phyloP scores from a whole-genome alignment of 2,329 filamentous ascomycete species.

The Claviceps quebecensis region DNA sequence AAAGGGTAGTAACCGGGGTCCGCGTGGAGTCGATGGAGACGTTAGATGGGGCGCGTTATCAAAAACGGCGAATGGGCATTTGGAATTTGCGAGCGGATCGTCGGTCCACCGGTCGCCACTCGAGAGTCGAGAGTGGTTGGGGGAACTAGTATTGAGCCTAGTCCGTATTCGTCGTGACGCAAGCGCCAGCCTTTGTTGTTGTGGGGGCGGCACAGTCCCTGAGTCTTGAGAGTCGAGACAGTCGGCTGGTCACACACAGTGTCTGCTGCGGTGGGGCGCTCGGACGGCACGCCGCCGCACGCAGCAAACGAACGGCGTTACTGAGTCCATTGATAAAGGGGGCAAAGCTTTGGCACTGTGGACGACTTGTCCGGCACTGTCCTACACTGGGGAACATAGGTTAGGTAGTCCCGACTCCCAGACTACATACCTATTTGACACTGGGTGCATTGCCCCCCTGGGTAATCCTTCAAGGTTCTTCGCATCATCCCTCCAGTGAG shows the following conservation, averaged over 20 bases:
- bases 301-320: background rate
- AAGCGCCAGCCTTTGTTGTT: constrained; percentile 14
- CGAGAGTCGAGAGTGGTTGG: constrained; percentile 16
- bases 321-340: background rate
- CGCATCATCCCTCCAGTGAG: too few relatives aligned
- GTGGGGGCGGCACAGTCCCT: constrained; percentile 11
- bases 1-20: constrained; percentile 6
- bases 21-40: background rate
- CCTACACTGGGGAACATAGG: too few relatives aligned
- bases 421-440: background rate
- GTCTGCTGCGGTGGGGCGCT: background rate
- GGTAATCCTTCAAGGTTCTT: too few relatives aligned
- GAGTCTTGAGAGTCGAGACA: background rate
- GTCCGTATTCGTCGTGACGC: background rate
- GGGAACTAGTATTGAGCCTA: constrained; percentile 11
- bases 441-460: background rate
- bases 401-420: too few relatives aligned
- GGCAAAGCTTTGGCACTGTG: background rate
- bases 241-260: constrained; percentile 1
- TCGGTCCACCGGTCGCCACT: constrained; percentile 16
- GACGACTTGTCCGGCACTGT: too few relatives aligned
- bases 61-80: constrained; percentile 17
- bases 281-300: background rate
- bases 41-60: constrained; percentile 1
- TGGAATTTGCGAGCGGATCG: constrained; percentile 1